Evolutionary conservation across 495 filamentous ascomycete genomes (phyloP), one percentile per base, ranked within the genome.

Genomic region (Endocarpon pusillum): DNA sequence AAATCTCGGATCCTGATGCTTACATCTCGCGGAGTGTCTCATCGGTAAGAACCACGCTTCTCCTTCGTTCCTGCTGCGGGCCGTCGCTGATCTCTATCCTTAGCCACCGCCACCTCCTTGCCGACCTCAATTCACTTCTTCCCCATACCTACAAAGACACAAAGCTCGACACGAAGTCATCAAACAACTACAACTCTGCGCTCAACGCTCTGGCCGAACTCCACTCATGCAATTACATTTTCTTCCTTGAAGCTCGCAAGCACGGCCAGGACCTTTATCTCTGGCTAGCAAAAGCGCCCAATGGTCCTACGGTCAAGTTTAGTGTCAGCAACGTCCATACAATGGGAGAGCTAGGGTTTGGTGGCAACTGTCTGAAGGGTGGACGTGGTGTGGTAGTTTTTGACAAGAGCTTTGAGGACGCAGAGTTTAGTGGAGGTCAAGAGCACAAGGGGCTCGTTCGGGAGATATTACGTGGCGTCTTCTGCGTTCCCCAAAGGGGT

Each of bases 171-270:
- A 89, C 86, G 24, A 94, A 96, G 55, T 86, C 84, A 34, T 57
- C 60, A 3, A 51, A 58, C 23, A 59, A 59, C n/a, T 64, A 64
- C 41, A 77, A 93, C 38, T 75, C 81, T 54, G 74, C 93, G 46
- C 70, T 99, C 5, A 96, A 96, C 61, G 87, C 93, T 52, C 73
- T 96, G 11, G 89, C 89, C 24, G 87, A 99, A 44, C 71, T 99
- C 14, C 92, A 94, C 66, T 96, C 94, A 44, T 94, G 87, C 72
- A 99, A 99, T 59, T 89, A 94, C 55, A 75, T 96, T 33, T 67
- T 93, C 40, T 99, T 93, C 59, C 89, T 94, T 52, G 89, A 97
- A 60, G 89, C 85, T 35, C 65, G 84, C 40, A 97, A 96, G 58
- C 58, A 55, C 23, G 83, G 81, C 23, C 77, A 91, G 53, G 89